Evolutionary conservation across 345 rosid species (phyloP).

Genomic region (Turritis glabra): DNA sequence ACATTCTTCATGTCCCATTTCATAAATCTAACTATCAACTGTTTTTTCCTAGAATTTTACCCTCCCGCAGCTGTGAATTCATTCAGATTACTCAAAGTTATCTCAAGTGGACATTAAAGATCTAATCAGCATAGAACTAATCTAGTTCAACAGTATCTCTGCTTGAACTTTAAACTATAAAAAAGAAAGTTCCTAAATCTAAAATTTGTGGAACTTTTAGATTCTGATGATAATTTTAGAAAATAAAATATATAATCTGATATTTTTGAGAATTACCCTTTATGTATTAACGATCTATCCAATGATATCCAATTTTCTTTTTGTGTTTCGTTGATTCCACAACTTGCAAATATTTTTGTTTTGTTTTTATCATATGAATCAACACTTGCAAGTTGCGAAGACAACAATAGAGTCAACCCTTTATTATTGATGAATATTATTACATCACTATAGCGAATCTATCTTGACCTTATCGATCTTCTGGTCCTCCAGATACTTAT

Average conservation of each 20-base stretch:
- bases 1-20: constrained; percentile 14
- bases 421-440: constrained; percentile 30
- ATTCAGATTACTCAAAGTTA: background rate
- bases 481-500: constrained; percentile 31
- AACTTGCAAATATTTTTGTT: background rate
- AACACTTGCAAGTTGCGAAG: constrained; percentile 21
- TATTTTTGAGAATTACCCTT: background rate
- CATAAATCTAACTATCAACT: background rate
- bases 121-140: background rate
- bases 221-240: no score
- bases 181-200: background rate
- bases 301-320: background rate
- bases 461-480: constrained; percentile 20
- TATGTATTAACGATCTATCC: background rate
- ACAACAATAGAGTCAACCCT: constrained; percentile 30
- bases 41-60: background rate
- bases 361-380: background rate
- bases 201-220: no score
- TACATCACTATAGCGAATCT: constrained; percentile 23
- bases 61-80: background rate
- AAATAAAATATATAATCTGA: background rate
- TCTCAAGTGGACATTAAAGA: background rate
- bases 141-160: background rate
- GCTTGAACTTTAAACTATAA: background rate
- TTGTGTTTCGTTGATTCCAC: constrained; percentile 20